Evolutionary conservation across 208 protist genomes (phyloP), one percentile per base, ranked within the genome.

Genomic region (Willaertia magna): DNA sequence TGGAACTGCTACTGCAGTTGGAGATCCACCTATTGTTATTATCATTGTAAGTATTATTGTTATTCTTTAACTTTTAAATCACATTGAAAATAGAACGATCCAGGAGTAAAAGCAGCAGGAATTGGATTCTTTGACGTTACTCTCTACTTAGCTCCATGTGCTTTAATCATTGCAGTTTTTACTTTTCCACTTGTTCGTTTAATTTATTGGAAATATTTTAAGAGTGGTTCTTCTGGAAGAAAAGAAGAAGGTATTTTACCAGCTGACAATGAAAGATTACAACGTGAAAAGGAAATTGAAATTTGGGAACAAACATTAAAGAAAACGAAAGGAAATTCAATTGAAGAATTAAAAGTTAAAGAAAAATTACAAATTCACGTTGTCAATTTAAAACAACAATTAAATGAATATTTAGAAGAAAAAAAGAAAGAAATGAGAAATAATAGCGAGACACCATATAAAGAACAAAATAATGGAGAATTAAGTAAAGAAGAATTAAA

Each of bases 1-100:
- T 30, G 88, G 83, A 18, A 30, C 7, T 30, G 22, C 86, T 26
- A 85, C 86, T 51, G 81, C 52, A 16, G 42, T 87, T 30, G 86
- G 86, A 51, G 92, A 94, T 74, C 92, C 91, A 0, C 92, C 92
- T 34, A 93, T 93, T 55, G 86, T 94, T 42, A 87, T 94, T 2
- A 92, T 94, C 75, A 90, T 87, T n/a, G n/a, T n/a, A n/a, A n/a
- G n/a, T n/a, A n/a, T n/a, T n/a, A n/a, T n/a, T n/a, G n/a, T n/a
- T n/a, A n/a, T n/a, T n/a, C n/a, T n/a, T n/a, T n/a, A n/a, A n/a
- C n/a, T n/a, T n/a, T n/a, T n/a, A n/a, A n/a, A n/a, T n/a, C n/a
- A n/a, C n/a, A n/a, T n/a, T n/a, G n/a, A n/a, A n/a, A n/a, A n/a
- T n/a, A n/a, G 42, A 89, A 88, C 79, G 46, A 90, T 51, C 44